Conservation (phyloP, 441 rosid species). For the Adansonia madagascariensis region DNA sequence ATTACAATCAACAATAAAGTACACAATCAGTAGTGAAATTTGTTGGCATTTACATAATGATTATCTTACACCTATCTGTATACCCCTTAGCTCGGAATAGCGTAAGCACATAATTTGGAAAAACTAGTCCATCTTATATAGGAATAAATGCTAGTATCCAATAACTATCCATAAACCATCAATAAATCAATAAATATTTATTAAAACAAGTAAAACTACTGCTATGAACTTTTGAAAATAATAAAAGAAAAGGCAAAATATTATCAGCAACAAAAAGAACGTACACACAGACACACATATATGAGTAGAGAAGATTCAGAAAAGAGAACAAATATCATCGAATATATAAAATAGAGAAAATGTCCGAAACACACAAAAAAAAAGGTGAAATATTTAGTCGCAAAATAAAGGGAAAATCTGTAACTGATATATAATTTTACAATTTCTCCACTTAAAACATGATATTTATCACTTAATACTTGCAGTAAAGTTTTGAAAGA, state of each 20-base stretch:
- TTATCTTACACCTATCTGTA: background rate
- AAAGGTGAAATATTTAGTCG: background rate
- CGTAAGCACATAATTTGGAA: background rate
- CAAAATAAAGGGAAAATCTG: slow-evolving; percentile 11
- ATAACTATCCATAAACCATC: too few relatives aligned
- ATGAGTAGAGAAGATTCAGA: background rate
- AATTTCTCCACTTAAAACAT: background rate
- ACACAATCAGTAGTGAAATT: background rate
- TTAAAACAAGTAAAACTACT: too few relatives aligned
- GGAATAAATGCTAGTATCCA: too few relatives aligned
- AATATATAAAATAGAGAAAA: background rate
- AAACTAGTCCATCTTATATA: background rate
- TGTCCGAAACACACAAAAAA: background rate
- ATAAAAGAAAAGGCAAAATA: too few relatives aligned
- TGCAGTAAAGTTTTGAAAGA: background rate
- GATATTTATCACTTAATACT: slow-evolving; percentile 4
- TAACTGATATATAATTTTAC: background rate
- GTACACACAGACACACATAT: too few relatives aligned
- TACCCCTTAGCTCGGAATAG: background rate
- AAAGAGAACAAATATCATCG: background rate
- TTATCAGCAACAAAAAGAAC: too few relatives aligned
- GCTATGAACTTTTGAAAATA: too few relatives aligned
- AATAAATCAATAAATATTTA: too few relatives aligned
- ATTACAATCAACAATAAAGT: slow-evolving; percentile 3
- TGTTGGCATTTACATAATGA: background rate